Base-by-base conservation (phyloP, 169 alveolate species). In the Cyclospora cayetanensis region DNA sequence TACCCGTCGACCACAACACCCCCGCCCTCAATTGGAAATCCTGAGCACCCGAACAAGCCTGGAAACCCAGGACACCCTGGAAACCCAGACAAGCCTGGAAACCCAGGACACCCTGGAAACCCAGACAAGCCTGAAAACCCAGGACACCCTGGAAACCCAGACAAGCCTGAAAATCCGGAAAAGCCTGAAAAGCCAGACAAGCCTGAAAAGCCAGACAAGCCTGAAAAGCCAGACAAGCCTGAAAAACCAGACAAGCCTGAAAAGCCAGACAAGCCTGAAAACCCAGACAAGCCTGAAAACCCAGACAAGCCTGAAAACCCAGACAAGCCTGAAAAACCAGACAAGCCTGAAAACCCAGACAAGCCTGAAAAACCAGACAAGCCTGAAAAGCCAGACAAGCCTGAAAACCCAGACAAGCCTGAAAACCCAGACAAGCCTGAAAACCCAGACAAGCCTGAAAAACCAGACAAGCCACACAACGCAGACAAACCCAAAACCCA, bases 151-250 rank as follows among this genome's bases (percentile, higher is more conserved):
- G 85, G 25, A 7, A 70, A 70, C 22, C 83, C 83, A 39, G 84
- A 74, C 39, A 74, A 74, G 63, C 84, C 84, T 22, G 63, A 18
- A 1, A 74, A 74, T 27, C 83, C 83, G 0, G 83, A 70, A 22
- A 70, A 70, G 55, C 83, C 83, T 7, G 83, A 39, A 15, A 70
- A 70, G 41, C 83, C 83, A 0, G 83, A 70, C 5, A 70, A 70
- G 83, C 83, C 83, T 12, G 55, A 37, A 0, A 70, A 37, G 25
- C 83, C 83, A 4, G 83, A 39, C 22, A 70, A 70, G 83, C 83
- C 83, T 11, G 83, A 70, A 9, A 70, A 70, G 41, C 83, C 83
- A 70, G 66, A 53, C n/a, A n/a, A n/a, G n/a, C n/a, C n/a, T n/a
- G n/a, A n/a, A n/a, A n/a, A n/a, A n/a, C 37, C 60, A 15, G 60